Conservation (phyloP, 225 moss, liverwort and hornwort species). For the Bryoerythrophyllum caledonicum region DNA sequence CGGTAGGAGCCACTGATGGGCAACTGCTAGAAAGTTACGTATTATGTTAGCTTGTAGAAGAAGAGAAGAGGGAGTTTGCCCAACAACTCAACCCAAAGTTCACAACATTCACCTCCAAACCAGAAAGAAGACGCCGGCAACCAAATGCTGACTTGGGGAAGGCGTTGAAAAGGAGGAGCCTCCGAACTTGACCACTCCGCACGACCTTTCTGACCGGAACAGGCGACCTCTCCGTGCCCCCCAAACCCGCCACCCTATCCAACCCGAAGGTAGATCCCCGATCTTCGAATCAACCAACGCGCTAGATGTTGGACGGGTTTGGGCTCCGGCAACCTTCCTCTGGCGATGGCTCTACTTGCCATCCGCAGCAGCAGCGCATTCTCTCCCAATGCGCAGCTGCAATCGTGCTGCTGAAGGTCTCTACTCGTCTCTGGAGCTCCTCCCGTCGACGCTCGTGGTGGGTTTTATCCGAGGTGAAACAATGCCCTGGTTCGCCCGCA, state of each 20-base stretch:
- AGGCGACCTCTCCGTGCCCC: not conserved
- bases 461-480: not conserved
- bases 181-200: not conserved
- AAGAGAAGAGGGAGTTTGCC: too few relatives aligned
- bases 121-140: not conserved
- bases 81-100: too few relatives aligned
- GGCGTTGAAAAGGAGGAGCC: not conserved
- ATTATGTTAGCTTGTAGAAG: too few relatives aligned
- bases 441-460: not conserved
- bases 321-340: not conserved
- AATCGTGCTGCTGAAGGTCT: not conserved
- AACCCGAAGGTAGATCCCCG: rapidly evolving
- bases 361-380: not conserved
- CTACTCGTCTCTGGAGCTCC: not conserved
- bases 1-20: too few relatives aligned
- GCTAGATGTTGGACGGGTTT: not conserved
- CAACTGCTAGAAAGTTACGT: too few relatives aligned
- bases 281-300: not conserved
- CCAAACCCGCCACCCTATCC: not conserved
- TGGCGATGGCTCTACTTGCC: not conserved
- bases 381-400: not conserved
- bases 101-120: too few relatives aligned
- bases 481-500: not conserved
- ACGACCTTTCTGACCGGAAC: slow-evolving; percentile 22
- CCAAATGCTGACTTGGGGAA: too few relatives aligned